Evolutionary conservation across 371 early-diverging fungal species (phyloP).

Genomic region (Syncephalastrum racemosum): DNA sequence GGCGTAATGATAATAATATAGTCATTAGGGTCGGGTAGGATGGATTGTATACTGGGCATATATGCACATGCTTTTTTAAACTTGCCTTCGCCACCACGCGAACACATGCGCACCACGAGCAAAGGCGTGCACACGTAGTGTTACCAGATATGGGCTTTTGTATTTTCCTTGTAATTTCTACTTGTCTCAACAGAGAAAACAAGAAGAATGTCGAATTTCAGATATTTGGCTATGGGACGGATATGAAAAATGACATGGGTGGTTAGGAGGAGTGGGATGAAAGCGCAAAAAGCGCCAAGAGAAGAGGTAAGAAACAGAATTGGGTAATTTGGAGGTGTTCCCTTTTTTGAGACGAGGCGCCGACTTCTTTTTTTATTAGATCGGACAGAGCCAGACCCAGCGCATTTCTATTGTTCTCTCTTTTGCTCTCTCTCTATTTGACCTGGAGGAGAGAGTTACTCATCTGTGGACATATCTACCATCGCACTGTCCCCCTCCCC

Average conservation of each 20-base stretch:
- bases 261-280: conserved; percentile 1
- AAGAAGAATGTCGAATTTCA: conserved; percentile 3
- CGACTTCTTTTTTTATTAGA: conserved; percentile 2
- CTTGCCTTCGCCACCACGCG: conserved; percentile 18
- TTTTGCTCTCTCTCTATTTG: conserved; percentile 7
- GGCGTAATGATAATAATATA: not conserved
- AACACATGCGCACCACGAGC: conserved; percentile 22
- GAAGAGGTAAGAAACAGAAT: not conserved
- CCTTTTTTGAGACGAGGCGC: conserved; percentile 15
- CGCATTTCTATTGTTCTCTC: conserved; percentile 7
- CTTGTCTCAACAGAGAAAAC: conserved; percentile 4
- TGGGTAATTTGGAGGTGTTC: conserved; percentile 14
- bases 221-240: not conserved
- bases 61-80: not conserved
- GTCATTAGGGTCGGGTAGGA: too few relatives aligned
- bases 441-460: not conserved
- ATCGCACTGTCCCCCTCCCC: not conserved
- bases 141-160: conserved; percentile 16
- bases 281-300: conserved; percentile 2
- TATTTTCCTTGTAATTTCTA: not conserved
- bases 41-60: too few relatives aligned
- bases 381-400: not conserved
- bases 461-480: too few relatives aligned
- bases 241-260: not conserved
- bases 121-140: conserved; percentile 18